Conservation (phyloP, 192 early-diverging fungal genomes). For the Cladochytrium replicatum region DNA sequence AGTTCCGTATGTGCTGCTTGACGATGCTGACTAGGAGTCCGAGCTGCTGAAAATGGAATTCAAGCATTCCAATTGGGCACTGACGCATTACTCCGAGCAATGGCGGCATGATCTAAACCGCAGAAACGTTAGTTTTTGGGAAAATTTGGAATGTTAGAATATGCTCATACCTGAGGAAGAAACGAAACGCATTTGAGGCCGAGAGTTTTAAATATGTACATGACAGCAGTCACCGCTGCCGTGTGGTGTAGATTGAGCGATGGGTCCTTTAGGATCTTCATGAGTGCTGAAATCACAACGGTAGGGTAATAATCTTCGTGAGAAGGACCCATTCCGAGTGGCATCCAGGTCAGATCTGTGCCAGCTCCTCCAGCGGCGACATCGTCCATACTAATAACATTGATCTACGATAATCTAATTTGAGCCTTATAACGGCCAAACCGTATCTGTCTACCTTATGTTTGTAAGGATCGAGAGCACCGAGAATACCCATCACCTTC, state of each 20-base stretch:
- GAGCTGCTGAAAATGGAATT: slow-evolving; percentile 69
- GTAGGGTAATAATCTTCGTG: slow-evolving; percentile 70
- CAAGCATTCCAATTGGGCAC: slow-evolving; percentile 50
- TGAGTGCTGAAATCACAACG: slow-evolving; percentile 69
- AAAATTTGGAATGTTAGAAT: slow-evolving; percentile 59
- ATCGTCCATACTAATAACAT: no score
- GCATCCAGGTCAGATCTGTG: no score
- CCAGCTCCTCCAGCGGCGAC: no score
- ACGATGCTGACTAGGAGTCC: slow-evolving; percentile 59
- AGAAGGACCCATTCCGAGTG: slow-evolving; percentile 37
- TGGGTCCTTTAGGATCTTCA: slow-evolving; percentile 67
- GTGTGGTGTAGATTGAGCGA: slow-evolving; percentile 55
- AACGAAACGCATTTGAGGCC: slow-evolving; percentile 65
- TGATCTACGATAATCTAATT: no score
- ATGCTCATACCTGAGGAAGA: slow-evolving; percentile 44
- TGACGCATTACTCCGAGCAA: slow-evolving; percentile 62
- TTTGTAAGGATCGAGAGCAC: slow-evolving; percentile 74
- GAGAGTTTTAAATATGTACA: slow-evolving; percentile 72
- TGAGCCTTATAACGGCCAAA: no score
- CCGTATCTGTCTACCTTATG: slow-evolving; percentile 14
- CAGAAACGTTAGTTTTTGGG: not conserved
- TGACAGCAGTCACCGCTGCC: slow-evolving; percentile 61
- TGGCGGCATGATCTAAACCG: slow-evolving; percentile 22
- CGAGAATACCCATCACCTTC: slow-evolving; percentile 70
- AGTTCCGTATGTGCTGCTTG: slow-evolving; percentile 65